Conservation (phyloP, 2,329 filamentous ascomycete species). For the Fusarium clavum region DNA sequence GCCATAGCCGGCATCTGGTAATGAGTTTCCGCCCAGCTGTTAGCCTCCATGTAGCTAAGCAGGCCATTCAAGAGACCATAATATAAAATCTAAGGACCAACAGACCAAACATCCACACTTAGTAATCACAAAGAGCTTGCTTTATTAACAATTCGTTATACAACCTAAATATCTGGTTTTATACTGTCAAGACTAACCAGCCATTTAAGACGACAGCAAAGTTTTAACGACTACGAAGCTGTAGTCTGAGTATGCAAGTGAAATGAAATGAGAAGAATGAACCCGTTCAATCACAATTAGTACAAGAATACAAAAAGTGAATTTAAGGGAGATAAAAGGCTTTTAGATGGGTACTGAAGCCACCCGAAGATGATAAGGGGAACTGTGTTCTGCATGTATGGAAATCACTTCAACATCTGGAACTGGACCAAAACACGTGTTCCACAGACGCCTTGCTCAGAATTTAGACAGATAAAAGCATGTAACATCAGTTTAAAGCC, state of each 20-base stretch:
- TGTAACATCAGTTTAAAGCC: background rate
- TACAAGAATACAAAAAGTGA: background rate
- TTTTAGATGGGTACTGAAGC: background rate
- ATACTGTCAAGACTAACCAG: background rate
- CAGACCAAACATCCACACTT: background rate
- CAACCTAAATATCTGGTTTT: background rate
- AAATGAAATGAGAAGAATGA: background rate
- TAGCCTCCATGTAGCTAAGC: conserved; percentile 4
- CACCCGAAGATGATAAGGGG: background rate
- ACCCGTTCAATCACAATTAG: background rate
- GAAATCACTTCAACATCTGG: background rate
- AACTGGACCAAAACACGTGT: background rate
- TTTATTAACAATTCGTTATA: background rate
- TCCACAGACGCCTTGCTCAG: background rate
- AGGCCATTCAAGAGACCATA: background rate
- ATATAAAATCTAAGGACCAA: background rate
- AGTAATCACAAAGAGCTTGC: background rate
- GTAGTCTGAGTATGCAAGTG: background rate
- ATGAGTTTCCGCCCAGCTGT: background rate
- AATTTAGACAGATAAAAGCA: background rate
- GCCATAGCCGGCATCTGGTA: background rate
- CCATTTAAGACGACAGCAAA: background rate
- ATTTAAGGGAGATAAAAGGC: background rate
- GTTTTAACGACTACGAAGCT: background rate
- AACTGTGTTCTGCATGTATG: background rate